Conservation (phyloP, 352 stramenopile species). For the Phytophthora tubulina region DNA sequence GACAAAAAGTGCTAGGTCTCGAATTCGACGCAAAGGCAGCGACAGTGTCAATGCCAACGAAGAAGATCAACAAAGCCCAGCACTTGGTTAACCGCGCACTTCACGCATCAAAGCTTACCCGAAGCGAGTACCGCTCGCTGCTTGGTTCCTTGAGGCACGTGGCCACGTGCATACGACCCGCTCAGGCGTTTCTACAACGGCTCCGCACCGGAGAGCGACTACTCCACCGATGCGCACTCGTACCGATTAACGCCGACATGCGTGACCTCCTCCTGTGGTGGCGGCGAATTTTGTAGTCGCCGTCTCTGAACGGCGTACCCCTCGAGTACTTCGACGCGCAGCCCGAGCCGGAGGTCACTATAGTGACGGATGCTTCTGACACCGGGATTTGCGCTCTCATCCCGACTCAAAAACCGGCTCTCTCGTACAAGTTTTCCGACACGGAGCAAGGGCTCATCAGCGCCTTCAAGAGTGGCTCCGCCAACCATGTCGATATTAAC, state of each 20-base stretch:
- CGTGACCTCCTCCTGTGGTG: neutral
- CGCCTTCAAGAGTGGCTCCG: neutral
- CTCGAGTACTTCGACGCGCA: neutral
- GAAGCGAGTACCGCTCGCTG: neutral
- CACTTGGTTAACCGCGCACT: neutral
- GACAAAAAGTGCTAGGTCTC: constrained; percentile 11
- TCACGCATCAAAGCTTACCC: neutral
- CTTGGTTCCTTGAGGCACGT: neutral
- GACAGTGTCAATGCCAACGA: constrained; percentile 7
- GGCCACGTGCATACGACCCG: too few species aligned
- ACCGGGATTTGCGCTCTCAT: constrained; percentile 1
- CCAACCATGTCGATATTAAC: constrained; percentile 1
- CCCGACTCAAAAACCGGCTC: neutral
- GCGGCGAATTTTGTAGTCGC: constrained; percentile 1
- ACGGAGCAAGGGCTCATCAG: neutral
- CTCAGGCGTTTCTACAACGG: constrained; percentile 2
- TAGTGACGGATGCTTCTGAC: constrained; percentile 3
- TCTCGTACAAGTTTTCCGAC: neutral
- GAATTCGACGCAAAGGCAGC: constrained; percentile 19
- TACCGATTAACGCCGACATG: neutral
- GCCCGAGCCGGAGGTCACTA: neutral
- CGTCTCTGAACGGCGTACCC: neutral
- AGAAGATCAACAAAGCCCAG: constrained; percentile 8
- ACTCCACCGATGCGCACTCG: neutral
- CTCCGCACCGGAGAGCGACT: neutral